These are phyloP conservation scores for Xylariaceae sp. DNA, from an alignment of 2,329 filamentous ascomycete genomes.

Conservation along the genomic window DNA sequence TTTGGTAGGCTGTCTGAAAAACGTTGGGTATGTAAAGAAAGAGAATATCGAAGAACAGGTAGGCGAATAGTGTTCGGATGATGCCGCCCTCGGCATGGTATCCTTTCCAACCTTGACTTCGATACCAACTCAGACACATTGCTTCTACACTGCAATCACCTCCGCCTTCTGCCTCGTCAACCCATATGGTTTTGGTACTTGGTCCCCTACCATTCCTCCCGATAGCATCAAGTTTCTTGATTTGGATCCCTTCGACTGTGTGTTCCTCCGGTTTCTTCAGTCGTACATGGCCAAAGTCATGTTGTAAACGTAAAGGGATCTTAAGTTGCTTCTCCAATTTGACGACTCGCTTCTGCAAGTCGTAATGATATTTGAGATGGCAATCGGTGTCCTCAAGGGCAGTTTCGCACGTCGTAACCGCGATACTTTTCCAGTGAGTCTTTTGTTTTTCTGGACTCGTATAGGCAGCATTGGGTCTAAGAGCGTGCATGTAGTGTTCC, in stretches of 20 bases:
- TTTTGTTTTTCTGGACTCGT: slow-evolving; percentile 54
- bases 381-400: slow-evolving; percentile 85
- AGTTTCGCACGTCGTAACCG: slow-evolving; percentile 75
- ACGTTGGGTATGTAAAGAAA: slow-evolving; percentile 95
- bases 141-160: slow-evolving; percentile 84
- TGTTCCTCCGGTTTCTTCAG: slow-evolving; percentile 74
- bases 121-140: slow-evolving; percentile 89
- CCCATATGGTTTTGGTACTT: slow-evolving; percentile 77
- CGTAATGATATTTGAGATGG: slow-evolving; percentile 89
- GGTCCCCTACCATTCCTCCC: slow-evolving; percentile 39
- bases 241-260: slow-evolving; percentile 69
- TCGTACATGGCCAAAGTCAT: slow-evolving; percentile 85
- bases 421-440: slow-evolving; percentile 76
- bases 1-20: slow-evolving; percentile 94
- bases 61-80: slow-evolving; percentile 82
- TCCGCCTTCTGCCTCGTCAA: slow-evolving; percentile 67
- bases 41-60: slow-evolving; percentile 88
- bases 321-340: slow-evolving; percentile 85
- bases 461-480: slow-evolving; percentile 42
- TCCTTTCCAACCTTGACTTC: slow-evolving; percentile 82
- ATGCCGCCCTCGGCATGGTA: slow-evolving; percentile 93
- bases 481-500: slow-evolving; percentile 83
- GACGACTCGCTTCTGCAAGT: slow-evolving; percentile 86
- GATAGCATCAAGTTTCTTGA: slow-evolving; percentile 56
- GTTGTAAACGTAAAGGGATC: slow-evolving; percentile 79